A percentile compares a stretch with the other conserved stretches of the same genome.
These are phyloP conservation scores for Aureobasidium sp. DNA, from an alignment of 2,329 filamentous ascomycete genomes.

Conservation along the genomic window DNA sequence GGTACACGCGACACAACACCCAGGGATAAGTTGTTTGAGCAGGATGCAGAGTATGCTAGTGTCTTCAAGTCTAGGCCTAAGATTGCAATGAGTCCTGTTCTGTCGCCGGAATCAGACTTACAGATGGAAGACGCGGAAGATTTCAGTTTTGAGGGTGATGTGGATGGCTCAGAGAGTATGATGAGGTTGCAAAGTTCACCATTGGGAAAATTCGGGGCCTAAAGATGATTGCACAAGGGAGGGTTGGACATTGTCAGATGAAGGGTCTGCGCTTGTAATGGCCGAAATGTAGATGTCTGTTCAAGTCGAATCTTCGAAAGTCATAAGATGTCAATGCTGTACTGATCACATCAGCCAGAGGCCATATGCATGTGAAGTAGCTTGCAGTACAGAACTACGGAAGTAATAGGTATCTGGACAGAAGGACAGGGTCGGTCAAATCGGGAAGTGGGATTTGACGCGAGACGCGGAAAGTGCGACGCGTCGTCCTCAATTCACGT, in stretches of 20 bases:
- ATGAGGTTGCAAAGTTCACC: background rate
- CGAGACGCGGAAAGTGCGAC: background rate
- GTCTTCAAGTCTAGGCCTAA: conserved; percentile 81
- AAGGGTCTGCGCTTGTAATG: background rate
- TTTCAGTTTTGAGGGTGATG: background rate
- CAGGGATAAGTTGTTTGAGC: conserved; percentile 61
- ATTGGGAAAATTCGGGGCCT: background rate
- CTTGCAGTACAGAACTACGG: no score
- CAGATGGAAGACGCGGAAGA: background rate
- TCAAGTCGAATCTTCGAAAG: no score
- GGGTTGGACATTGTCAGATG: background rate
- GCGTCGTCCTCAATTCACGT: background rate
- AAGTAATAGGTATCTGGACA: background rate
- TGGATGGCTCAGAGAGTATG: background rate
- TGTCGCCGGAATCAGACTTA: background rate
- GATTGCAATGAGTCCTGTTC: conserved; percentile 64
- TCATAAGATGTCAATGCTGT: no score
- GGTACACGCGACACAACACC: conserved; percentile 39
- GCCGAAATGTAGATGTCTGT: no score
- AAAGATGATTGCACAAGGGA: background rate
- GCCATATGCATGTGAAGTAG: no score
- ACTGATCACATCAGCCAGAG: no score
- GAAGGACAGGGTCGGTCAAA: background rate
- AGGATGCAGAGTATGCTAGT: conserved; percentile 68
- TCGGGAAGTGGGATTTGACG: background rate